Evolutionary conservation across 257 asterid species (phyloP).

Genomic region (Fraxinus cuspidata): DNA sequence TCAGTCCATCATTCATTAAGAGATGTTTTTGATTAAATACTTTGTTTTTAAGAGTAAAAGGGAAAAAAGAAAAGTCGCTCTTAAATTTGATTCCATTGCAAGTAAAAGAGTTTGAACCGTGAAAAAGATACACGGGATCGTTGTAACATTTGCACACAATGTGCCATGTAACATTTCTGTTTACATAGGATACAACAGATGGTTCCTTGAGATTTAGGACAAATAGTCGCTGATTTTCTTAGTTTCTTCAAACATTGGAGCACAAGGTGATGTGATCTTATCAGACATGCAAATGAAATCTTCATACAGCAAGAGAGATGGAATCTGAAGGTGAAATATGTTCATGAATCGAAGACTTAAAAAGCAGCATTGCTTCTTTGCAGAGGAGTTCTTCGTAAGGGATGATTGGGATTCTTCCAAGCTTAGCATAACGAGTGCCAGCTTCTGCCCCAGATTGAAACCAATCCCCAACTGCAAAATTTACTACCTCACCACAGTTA

Average conservation of each 20-base stretch:
- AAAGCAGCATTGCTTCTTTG: constrained; percentile 43
- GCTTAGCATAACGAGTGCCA: constrained; percentile 34
- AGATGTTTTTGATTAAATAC: too few species aligned
- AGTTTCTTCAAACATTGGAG: constrained; percentile 34
- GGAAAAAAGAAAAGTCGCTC: not conserved
- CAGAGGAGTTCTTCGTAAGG: constrained; percentile 50
- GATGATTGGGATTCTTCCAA: constrained; percentile 36
- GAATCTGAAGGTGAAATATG: not conserved
- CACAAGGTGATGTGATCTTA: constrained; percentile 36
- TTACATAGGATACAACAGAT: constrained; percentile 36
- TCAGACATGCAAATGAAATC: constrained; percentile 34
- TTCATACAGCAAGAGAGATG: constrained; percentile 21
- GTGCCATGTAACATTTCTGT: constrained; percentile 44
- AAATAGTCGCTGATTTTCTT: constrained; percentile 14
- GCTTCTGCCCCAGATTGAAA: constrained; percentile 42
- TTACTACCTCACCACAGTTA: constrained; percentile 54
- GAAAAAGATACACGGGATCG: constrained; percentile 44
- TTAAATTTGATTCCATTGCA: too few species aligned
- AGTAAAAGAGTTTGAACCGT: constrained; percentile 31
- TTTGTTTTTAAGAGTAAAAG: not conserved
- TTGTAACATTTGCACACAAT: constrained; percentile 29
- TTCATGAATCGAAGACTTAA: not conserved
- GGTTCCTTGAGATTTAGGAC: constrained; percentile 25
- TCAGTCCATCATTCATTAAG: too few species aligned
- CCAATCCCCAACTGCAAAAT: constrained; percentile 44